Percentiles rank a stretch among this genome's conserved stretches.
These are phyloP conservation scores for Pythium guiyangense DNA, from an alignment of 352 stramenopile genomes.

Conservation along the genomic window DNA sequence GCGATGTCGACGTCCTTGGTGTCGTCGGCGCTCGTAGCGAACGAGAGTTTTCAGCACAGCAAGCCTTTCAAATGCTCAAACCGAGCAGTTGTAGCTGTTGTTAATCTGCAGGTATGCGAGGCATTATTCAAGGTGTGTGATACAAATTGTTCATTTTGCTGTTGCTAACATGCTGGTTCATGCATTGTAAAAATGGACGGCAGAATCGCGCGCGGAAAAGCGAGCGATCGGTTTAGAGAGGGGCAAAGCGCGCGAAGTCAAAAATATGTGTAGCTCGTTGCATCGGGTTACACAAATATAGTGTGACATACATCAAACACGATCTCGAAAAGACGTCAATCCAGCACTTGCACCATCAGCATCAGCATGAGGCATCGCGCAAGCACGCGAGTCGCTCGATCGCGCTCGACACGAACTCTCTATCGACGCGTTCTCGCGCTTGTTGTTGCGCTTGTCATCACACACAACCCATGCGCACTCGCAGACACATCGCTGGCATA, in stretches of 20 bases:
- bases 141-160: not conserved
- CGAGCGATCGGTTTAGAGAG: not conserved
- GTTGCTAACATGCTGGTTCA: not conserved
- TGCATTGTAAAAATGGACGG: not conserved
- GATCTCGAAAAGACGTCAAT: too few species aligned
- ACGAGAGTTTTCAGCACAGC: slow-evolving; percentile 2
- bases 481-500: slow-evolving; percentile 2
- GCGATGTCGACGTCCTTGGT: not conserved
- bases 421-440: too few species aligned
- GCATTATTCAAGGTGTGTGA: not conserved
- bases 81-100: not conserved
- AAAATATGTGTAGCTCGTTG: too few species aligned
- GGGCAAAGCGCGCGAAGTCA: not conserved
- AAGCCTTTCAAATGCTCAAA: slow-evolving; percentile 9
- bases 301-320: not conserved
- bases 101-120: not conserved
- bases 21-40: not conserved
- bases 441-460: not conserved
- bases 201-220: not conserved
- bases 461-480: not conserved
- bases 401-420: not conserved
- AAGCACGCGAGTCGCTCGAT: not conserved
- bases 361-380: too few species aligned
- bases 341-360: too few species aligned
- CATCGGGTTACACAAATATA: too few species aligned